Evolutionary conservation across 768 basidiomycete species (phyloP).

Genomic region (Trametes maxima): DNA sequence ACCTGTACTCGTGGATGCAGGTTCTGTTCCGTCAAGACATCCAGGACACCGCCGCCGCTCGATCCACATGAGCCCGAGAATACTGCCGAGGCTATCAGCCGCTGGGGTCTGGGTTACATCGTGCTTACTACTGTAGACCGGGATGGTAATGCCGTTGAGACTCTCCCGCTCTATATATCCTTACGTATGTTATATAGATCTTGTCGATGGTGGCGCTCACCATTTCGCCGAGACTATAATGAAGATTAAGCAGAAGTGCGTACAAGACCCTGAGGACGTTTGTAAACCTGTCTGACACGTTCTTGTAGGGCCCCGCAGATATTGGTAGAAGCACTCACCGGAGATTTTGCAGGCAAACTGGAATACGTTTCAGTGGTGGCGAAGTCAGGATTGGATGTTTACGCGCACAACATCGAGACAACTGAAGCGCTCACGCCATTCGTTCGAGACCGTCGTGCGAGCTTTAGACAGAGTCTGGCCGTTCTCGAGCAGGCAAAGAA

Average conservation of each 20-base stretch:
- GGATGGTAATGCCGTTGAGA: conserved; percentile 65
- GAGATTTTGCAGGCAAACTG: conserved; percentile 85
- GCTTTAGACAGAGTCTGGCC: conserved; percentile 80
- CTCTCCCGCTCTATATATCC: background rate
- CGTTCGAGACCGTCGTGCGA: conserved; percentile 93
- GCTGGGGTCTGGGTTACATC: conserved; percentile 98
- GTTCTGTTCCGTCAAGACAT: conserved; percentile 98
- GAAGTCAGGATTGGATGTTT: conserved; percentile 93
- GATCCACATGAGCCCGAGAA: conserved; percentile 98
- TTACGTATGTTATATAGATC: conserved; percentile 54
- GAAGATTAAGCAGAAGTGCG: conserved; percentile 94
- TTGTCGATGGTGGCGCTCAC: conserved; percentile 86
- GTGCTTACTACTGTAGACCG: conserved; percentile 96
- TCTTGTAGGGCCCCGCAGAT: conserved; percentile 83
- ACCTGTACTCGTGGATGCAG: conserved; percentile 97
- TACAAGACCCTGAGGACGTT: background rate
- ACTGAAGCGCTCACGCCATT: conserved; percentile 92
- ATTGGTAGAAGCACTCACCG: conserved; percentile 94
- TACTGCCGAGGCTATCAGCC: conserved; percentile 95
- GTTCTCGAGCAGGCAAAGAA: conserved; percentile 85
- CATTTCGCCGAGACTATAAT: conserved; percentile 96
- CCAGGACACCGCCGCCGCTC: conserved; percentile 81
- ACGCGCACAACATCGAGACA: conserved; percentile 97
- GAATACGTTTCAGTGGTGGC: conserved; percentile 82
- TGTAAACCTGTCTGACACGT: background rate